phyloP scores from a whole-genome alignment of 306 rosid genomes.

The Castanospermum australe region DNA sequence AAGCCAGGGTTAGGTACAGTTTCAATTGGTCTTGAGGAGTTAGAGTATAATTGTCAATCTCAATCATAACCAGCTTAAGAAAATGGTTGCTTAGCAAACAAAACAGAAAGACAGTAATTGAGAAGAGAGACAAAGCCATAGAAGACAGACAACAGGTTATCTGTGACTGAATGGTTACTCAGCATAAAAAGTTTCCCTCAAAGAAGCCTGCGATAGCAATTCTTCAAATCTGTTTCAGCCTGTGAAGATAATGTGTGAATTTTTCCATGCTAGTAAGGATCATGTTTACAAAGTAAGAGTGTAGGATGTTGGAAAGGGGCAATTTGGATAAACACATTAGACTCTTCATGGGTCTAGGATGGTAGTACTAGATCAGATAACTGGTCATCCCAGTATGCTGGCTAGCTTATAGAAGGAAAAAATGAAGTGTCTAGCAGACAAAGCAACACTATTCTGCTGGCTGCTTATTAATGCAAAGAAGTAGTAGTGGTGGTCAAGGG shows the following conservation, averaged over 20 bases:
- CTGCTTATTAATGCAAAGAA: background rate
- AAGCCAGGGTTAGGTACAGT: background rate
- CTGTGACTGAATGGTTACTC: background rate
- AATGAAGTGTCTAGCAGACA: background rate
- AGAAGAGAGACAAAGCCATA: background rate
- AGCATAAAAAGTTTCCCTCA: background rate
- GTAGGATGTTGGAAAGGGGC: background rate
- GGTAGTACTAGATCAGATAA: background rate
- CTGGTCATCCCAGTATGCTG: background rate
- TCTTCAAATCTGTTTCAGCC: background rate
- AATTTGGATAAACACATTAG: background rate
- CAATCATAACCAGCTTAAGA: conserved; percentile 4
- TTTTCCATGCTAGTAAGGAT: background rate
- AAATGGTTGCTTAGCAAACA: conserved; percentile 6
- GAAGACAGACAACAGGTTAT: background rate
- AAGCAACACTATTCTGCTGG: background rate
- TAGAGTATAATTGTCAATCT: conserved; percentile 1
- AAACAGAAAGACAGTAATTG: background rate
- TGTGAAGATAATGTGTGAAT: background rate
- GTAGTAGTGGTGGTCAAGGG: background rate
- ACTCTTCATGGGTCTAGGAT: background rate
- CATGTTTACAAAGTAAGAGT: background rate
- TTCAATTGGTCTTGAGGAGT: background rate
- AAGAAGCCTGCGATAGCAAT: background rate
- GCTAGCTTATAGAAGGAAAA: background rate